Base-by-base conservation (phyloP, 2,329 filamentous ascomycete species). In the Epichloe glyceriae region DNA sequence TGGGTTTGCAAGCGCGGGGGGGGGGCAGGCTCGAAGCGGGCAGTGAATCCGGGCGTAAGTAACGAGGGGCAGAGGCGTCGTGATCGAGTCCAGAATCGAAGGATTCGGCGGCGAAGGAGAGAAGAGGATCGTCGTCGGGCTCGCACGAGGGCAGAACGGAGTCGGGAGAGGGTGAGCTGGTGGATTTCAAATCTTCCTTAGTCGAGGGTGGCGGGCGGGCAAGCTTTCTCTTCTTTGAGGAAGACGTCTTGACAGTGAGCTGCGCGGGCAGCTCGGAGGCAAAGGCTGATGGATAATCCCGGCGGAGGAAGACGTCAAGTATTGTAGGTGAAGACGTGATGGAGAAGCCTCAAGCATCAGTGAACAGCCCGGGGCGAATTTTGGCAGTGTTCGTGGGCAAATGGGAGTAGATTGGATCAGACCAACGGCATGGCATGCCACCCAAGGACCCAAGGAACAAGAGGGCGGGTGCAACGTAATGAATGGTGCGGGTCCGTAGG, bases 171-270 rank as follows among this genome's bases (percentile, higher is more conserved):
- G 62, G 58, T 52, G 65, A 64, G 55, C 57, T 62, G 55, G 62
- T 56, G 49, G 60, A 64, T 58, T 66, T 65, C 55, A 67, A 62
- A 64, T 75, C 43, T 46, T 22, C 70, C 63, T 66, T 64, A 58
- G 67, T 64, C 56, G 67, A 65, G 63, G 67, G 51, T 37, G 43
- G 40, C 34, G 55, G 70, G 59, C 72, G 74, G 62, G 69, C 72
- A 62, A 83, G 76, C 76, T 79, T 83, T 74, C 80, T 76, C 80
- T 83, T 84, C 79, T 83, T 84, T 76, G 71, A 74, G 73, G 79
- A 83, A 80, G 80, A 83, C 80, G 80, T 84, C 69, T 76, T 84
- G 80, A 77, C 73, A 67, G 74, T 70, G 80, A 83, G 80, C 80
- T 82, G 79, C 80, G 66, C 66, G 60, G 61, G 78, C 78, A 81